These are phyloP conservation scores for Suillus luteus DNA, from an alignment of 768 basidiomycete genomes.

Conservation along the genomic window DNA sequence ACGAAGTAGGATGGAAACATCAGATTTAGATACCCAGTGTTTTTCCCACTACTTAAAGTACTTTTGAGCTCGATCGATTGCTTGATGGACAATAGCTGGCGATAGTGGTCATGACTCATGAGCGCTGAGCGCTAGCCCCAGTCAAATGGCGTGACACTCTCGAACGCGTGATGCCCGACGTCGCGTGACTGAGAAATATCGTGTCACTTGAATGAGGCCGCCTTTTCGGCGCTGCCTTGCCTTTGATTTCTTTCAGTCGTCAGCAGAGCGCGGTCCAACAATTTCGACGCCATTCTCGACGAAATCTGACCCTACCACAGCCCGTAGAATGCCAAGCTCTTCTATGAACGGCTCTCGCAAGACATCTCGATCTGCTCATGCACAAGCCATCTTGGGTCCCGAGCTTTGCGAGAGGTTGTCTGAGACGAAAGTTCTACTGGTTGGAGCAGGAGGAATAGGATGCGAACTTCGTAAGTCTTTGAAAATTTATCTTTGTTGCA, in stretches of 20 bases:
- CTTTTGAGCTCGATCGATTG: not conserved
- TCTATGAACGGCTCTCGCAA: slow-evolving; percentile 17
- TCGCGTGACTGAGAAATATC: slow-evolving; percentile 26
- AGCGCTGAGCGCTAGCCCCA: not conserved
- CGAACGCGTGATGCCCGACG: slow-evolving; percentile 28
- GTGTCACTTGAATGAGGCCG: slow-evolving; percentile 5
- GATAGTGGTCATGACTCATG: not conserved
- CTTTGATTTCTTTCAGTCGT: slow-evolving; percentile 8
- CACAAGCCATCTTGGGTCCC: slow-evolving; percentile 77
- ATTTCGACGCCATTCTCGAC: not conserved
- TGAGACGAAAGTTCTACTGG: slow-evolving; percentile 75
- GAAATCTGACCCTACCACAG: not conserved
- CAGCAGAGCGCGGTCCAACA: not conserved
- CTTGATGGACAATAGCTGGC: not conserved
- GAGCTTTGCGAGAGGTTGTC: slow-evolving; percentile 64
- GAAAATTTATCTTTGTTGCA: not conserved
- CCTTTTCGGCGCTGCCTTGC: slow-evolving; percentile 7
- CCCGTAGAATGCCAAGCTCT: slow-evolving; percentile 7
- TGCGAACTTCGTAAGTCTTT: slow-evolving; percentile 82
- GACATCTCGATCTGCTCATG: slow-evolving; percentile 54
- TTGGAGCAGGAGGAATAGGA: slow-evolving; percentile 96
- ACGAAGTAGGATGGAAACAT: slow-evolving; percentile 63
- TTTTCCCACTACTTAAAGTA: not conserved
- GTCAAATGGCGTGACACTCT: not conserved
- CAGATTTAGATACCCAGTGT: slow-evolving; percentile 16